These are phyloP conservation scores for Didymella segeticola DNA, from an alignment of 2,329 filamentous ascomycete species.

Conservation along the genomic window DNA sequence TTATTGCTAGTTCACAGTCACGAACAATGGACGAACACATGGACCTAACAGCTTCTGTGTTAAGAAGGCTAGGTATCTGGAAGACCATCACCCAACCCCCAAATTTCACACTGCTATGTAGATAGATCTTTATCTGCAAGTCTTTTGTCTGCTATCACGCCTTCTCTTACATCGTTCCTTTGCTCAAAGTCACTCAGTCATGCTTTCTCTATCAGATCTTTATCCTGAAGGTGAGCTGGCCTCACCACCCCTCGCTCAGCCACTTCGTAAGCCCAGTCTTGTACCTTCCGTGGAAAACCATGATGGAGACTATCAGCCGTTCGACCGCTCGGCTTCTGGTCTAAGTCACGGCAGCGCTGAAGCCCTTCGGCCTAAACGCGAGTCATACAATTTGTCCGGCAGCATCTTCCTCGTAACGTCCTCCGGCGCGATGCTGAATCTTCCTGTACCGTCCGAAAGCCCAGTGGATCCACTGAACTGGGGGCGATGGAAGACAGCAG, in stretches of 20 bases:
- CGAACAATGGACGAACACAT: neutral
- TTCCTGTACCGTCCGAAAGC: conserved; percentile 36
- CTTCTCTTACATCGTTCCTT: neutral
- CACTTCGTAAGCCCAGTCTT: conserved; percentile 19
- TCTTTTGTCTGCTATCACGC: neutral
- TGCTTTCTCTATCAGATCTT: conserved; percentile 2
- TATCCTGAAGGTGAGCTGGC: conserved; percentile 26
- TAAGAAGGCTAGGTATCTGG: neutral
- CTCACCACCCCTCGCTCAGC: conserved; percentile 19
- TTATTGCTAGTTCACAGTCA: neutral
- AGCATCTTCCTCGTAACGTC: conserved; percentile 35
- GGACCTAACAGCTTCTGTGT: neutral
- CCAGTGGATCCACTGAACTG: conserved; percentile 34
- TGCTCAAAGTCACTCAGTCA: neutral
- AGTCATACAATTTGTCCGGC: conserved; percentile 35
- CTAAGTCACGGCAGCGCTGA: neutral
- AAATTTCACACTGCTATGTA: neutral
- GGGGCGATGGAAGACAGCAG: conserved; percentile 28
- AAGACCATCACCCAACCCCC: too few relatives aligned
- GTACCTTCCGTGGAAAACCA: conserved; percentile 10
- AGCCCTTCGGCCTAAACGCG: conserved; percentile 22
- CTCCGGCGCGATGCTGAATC: conserved; percentile 29
- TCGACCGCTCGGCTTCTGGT: neutral
- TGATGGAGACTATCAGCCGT: neutral
- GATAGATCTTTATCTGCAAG: neutral